Base-by-base conservation (phyloP, 1,284 basidiomycete species). In the Trametes pubescens region DNA sequence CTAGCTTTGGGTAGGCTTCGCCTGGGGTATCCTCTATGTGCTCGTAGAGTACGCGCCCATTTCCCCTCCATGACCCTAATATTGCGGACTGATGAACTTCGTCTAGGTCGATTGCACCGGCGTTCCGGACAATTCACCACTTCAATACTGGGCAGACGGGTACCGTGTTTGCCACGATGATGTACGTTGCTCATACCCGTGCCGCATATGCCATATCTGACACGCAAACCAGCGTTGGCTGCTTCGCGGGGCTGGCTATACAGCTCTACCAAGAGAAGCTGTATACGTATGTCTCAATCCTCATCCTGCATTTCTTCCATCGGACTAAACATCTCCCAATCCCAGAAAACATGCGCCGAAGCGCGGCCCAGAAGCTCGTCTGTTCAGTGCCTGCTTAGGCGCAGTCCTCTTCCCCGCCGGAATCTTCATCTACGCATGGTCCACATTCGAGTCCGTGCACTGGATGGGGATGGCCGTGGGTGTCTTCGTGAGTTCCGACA, bases 21-120 rank as follows among this genome's bases (percentile, higher is more conserved):
- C 84, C 0, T 95, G 92, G 93, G 93, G 93, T 0, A 84, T 95
- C 13, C 75, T 91, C 52, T 95, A 87, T 73, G 86, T 84, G 62
- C 77, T 92, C 63, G 79, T 94, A 34, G 86, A 88, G 82, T 90
- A 67, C 13, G 84, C 77, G 11, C 4, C 21, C 16, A 2, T n/a
- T n/a, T n/a, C 9, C 47, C 26, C n/a, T 47, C 35, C 4, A 3
- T 32, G 2, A 21, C 1, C 16, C 6, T 34, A 55, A 47, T 21
- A 16, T 11, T 49, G 29, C 16, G 24, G 47, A 32, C 47, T 49
- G 59, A 60, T 35, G 14, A n/a, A 16, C 35, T 14, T 16, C 29
- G 26, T 40, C 4, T 66, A 90, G 88, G 67, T 88, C 90, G 0
- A 80, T 92, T 26, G 78, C 84, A 0, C 85, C 84, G 10, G 82